Evolutionary conservation across 441 rosid genomes (phyloP).

Genomic region (Capsella rubella): DNA sequence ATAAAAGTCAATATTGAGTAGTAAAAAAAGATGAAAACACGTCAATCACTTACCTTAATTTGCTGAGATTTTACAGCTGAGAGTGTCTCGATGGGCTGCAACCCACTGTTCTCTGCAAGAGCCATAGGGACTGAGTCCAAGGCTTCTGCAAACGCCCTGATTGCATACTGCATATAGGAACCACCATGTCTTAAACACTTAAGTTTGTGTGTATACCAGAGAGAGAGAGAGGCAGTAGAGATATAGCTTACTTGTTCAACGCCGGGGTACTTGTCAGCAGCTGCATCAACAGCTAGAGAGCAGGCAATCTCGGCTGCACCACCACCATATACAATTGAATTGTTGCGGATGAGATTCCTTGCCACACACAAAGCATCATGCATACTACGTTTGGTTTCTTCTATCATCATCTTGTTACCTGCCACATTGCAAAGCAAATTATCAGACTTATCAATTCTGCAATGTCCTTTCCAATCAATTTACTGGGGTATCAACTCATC

Average conservation of each 20-base stretch:
- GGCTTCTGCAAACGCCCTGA: constrained; percentile 95
- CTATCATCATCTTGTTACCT: constrained; percentile 99
- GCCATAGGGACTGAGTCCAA: constrained; percentile 93
- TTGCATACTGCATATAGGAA: constrained; percentile 75
- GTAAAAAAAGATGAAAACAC: not conserved
- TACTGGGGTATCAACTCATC: not conserved
- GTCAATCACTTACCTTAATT: constrained; percentile 63
- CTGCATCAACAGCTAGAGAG: constrained; percentile 89
- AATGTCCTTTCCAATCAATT: not conserved
- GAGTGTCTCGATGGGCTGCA: constrained; percentile 91
- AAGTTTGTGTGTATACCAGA: not conserved
- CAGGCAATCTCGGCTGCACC: constrained; percentile 96
- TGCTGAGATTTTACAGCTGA: constrained; percentile 97
- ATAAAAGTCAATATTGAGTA: not conserved
- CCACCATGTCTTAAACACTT: not conserved
- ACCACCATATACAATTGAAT: constrained; percentile 96
- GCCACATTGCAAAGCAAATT: constrained; percentile 31
- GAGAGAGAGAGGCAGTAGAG: not conserved
- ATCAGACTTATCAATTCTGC: not conserved
- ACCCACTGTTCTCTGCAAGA: constrained; percentile 96
- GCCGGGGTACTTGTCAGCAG: constrained; percentile 88
- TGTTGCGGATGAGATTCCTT: constrained; percentile 92
- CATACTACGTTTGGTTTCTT: constrained; percentile 97
- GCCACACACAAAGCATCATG: constrained; percentile 97
- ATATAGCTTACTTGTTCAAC: constrained; percentile 77